Percentiles rank a stretch among this genome's conserved stretches.
These are phyloP conservation scores for Medicago ruthenica DNA, from an alignment of 306 rosid species.

Conservation along the genomic window DNA sequence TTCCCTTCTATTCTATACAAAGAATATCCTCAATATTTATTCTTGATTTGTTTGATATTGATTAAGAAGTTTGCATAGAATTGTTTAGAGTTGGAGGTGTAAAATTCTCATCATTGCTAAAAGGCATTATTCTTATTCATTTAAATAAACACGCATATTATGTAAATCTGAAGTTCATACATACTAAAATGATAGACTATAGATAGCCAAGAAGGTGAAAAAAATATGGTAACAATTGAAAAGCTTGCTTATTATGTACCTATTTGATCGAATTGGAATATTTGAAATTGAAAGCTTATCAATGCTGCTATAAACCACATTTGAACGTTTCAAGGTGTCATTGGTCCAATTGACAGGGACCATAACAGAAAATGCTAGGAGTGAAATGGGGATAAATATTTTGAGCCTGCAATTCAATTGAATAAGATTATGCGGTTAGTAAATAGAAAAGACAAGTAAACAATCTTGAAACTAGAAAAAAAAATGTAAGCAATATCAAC, in stretches of 20 bases:
- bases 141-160: neutral
- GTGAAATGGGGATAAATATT: conserved; percentile 81
- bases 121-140: too few species aligned
- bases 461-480: neutral
- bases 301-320: conserved; percentile 66
- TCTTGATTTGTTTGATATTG: too few species aligned
- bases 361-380: conserved; percentile 79
- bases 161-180: conserved; percentile 27
- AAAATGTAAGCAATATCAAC: neutral
- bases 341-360: conserved; percentile 98
- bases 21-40: too few species aligned
- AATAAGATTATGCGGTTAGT: conserved; percentile 37
- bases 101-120: too few species aligned
- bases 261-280: conserved; percentile 74
- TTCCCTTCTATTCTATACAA: too few species aligned
- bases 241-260: conserved; percentile 61
- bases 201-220: too few species aligned
- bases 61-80: too few species aligned
- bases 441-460: conserved; percentile 2
- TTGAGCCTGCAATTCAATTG: conserved; percentile 76
- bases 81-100: too few species aligned
- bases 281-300: conserved; percentile 97
- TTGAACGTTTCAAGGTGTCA: conserved; percentile 69
- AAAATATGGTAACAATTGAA: neutral
- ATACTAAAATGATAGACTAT: neutral